Base-by-base conservation (phyloP, 495 filamentous ascomycete genomes). In the Thermochaetoides thermophila region DNA sequence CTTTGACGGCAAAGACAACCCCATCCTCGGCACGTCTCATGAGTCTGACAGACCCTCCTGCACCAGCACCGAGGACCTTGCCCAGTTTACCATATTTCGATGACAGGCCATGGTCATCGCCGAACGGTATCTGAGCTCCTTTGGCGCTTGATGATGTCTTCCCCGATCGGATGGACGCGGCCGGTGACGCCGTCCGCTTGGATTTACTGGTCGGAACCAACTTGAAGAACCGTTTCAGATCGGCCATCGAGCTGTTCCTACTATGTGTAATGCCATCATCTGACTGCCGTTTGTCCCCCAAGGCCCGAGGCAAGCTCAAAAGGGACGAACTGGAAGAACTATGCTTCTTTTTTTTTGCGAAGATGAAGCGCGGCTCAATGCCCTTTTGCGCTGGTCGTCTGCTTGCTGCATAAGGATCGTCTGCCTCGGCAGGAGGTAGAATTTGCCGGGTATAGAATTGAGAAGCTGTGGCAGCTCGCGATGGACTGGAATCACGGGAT, bases 51-150 rank as follows among this genome's bases (percentile, higher is more conserved):
- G 91, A 96, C 12, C 89, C 89, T 10, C 89, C 89, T 29, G 89
- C 89, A 8, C 89, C 89, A 25, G 89, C 89, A 9, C 89, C 89
- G 10, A 96, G 66, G 0, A 96, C 84, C 48, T 80, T 85, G 8
- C 87, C 87, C 40, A 96, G 74, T 47, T 94, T 94, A 16, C 89
- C 89, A 49, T 96, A 99, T 44, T 89, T 95, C 21, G 77, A 80
- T 25, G 78, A 64, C 23, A 99, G 63, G 2, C 85, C 86, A 51
- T 95, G 85, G 48, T 95, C 86, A 53, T 96, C 85, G 11, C 78
- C 82, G 52, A 96, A 99, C 3, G 89, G 91, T 22, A 92, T 74
- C 50, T 69, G 80, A 14, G 75, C 52, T 6, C 66, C 65, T 48
- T 67, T 66, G 37, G 67, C 64, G 21, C 56, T 46, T 17, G 68